phyloP scores from a whole-genome alignment of 1,284 basidiomycete genomes.

The Sporisorium iseilematis-ciliati region DNA sequence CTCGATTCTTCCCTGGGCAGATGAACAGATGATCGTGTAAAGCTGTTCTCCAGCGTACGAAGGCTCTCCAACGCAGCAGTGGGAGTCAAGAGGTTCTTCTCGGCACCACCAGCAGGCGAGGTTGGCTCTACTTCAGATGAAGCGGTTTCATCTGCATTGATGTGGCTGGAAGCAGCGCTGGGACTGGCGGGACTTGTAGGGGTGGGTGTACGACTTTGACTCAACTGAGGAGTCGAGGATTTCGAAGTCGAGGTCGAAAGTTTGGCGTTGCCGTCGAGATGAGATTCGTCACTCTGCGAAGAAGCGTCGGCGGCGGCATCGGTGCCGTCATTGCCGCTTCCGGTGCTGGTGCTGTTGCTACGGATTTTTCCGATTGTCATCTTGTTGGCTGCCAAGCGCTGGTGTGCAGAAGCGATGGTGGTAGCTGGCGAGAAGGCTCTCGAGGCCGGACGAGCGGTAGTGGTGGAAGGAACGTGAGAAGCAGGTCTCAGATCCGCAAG shows the following conservation, averaged over 20 bases:
- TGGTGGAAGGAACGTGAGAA: background rate
- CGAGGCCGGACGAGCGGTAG: slow-evolving; percentile 1
- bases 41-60: slow-evolving; percentile 25
- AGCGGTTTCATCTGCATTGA: background rate
- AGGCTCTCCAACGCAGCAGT: slow-evolving; percentile 29
- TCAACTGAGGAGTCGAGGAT: slow-evolving; percentile 26
- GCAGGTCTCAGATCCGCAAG: slow-evolving; percentile 25
- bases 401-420: background rate
- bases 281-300: slow-evolving; percentile 12
- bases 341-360: too few species aligned
- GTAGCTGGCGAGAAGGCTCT: background rate
- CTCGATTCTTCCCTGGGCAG: slow-evolving; percentile 4
- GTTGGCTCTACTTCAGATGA: background rate
- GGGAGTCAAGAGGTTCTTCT: slow-evolving; percentile 14
- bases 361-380: background rate
- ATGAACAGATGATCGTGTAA: slow-evolving; percentile 5
- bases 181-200: slow-evolving; percentile 19
- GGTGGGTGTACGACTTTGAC: slow-evolving; percentile 22
- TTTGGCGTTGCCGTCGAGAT: slow-evolving; percentile 11
- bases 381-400: background rate
- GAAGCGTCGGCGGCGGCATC: background rate
- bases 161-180: background rate
- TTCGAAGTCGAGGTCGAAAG: slow-evolving; percentile 1
- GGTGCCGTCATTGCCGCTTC: too few species aligned
- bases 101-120: background rate